Conservation (phyloP, 2,329 filamentous ascomycete species). For the Pseudogymnoascus sp. region DNA sequence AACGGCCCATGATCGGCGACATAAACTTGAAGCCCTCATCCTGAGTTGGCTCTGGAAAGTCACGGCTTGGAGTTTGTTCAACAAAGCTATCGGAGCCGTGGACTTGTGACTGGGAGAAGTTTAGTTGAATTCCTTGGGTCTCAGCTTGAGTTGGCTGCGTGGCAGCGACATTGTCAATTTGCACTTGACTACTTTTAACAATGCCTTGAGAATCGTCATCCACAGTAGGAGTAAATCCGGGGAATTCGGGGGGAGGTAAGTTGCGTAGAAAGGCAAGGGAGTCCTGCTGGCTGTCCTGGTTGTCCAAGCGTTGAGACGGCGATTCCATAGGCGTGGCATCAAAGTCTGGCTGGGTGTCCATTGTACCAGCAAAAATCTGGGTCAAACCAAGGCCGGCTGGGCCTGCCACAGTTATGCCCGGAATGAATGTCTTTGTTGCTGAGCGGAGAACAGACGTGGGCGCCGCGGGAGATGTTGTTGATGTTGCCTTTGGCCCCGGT, state of each 20-base stretch:
- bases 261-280: conserved; percentile 43
- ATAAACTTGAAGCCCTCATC: conserved; percentile 69
- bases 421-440: conserved; percentile 62
- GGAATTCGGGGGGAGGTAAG: conserved; percentile 42
- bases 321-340: conserved; percentile 14
- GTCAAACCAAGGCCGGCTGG: conserved; percentile 68
- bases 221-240: conserved; percentile 39
- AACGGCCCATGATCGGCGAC: conserved; percentile 63
- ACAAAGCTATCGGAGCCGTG: conserved; percentile 52
- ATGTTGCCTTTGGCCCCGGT: conserved; percentile 14
- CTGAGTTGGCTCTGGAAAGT: conserved; percentile 70
- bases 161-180: conserved; percentile 28
- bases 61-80: conserved; percentile 40
- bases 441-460: conserved; percentile 62
- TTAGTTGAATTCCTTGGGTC: conserved; percentile 40
- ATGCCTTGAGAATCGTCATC: conserved; percentile 37
- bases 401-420: conserved; percentile 54
- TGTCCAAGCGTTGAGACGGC: conserved; percentile 16
- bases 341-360: conserved; percentile 54
- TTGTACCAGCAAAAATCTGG: conserved; percentile 84
- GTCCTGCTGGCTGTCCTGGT: conserved; percentile 29
- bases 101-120: conserved; percentile 55
- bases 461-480: conserved; percentile 36
- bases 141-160: conserved; percentile 34
- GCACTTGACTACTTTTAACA: conserved; percentile 42